Conservation (phyloP, 768 basidiomycete genomes). For the Leccinellum rugosiceps region DNA sequence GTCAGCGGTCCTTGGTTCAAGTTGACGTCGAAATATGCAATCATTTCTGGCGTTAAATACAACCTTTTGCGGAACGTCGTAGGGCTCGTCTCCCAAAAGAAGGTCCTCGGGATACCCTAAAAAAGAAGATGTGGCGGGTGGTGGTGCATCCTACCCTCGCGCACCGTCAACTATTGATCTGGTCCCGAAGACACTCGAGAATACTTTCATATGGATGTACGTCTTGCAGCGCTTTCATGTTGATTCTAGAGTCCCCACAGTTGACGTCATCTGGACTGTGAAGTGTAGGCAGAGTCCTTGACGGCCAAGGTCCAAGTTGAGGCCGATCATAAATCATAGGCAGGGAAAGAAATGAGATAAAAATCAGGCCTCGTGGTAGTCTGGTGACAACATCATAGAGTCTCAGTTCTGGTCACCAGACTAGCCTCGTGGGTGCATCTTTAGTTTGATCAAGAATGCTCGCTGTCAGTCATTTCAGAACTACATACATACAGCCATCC, state of each 20-base stretch:
- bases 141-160: not conserved
- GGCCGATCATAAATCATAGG: too few relatives aligned
- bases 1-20: not conserved
- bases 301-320: not conserved
- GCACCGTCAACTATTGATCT: not conserved
- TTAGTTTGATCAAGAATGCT: not conserved
- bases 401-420: too few relatives aligned
- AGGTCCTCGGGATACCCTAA: not conserved
- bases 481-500: not conserved
- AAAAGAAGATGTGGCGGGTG: not conserved
- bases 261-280: not conserved
- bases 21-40: not conserved
- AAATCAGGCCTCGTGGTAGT: too few relatives aligned
- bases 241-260: not conserved
- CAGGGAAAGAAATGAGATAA: not conserved
- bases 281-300: not conserved
- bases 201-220: not conserved
- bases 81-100: not conserved
- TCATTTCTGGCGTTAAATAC: not conserved
- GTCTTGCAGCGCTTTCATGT: not conserved
- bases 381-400: too few relatives aligned
- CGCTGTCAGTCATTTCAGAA: not conserved
- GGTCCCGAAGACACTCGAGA: not conserved
- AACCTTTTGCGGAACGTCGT: not conserved
- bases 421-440: not conserved